Conservation (phyloP, 2,329 filamentous ascomycete genomes). For the Aspergillus tamarii region DNA sequence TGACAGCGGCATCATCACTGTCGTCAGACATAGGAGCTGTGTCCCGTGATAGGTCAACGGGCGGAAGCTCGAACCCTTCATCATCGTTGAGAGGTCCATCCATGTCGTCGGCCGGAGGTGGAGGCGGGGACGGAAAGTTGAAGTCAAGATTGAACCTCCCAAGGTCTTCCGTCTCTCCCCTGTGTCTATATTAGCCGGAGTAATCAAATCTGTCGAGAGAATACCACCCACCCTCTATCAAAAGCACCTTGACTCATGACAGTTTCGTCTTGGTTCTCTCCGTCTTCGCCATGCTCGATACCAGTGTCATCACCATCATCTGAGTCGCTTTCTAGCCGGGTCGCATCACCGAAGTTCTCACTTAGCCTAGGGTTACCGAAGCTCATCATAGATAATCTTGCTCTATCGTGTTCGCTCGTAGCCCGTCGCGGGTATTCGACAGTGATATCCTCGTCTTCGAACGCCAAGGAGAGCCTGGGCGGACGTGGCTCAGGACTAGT, state of each 20-base stretch:
- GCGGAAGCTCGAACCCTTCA: conserved; percentile 38
- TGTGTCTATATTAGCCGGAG: conserved; percentile 27
- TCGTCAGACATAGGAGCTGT: conserved; percentile 30
- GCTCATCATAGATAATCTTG: conserved; percentile 48
- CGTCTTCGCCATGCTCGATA: conserved; percentile 38
- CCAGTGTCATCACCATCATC: conserved; percentile 44
- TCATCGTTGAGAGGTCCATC: conserved; percentile 37
- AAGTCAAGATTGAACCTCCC: conserved; percentile 47
- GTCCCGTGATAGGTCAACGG: conserved; percentile 31
- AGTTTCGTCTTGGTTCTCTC: conserved; percentile 39
- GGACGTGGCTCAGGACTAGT: conserved; percentile 39
- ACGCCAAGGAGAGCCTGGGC: conserved; percentile 43
- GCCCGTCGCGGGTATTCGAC: conserved; percentile 50
- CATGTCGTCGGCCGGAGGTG: conserved; percentile 32
- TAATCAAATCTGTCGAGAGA: background rate
- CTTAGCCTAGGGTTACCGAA: conserved; percentile 49
- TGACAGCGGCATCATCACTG: conserved; percentile 26
- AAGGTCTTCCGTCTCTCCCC: conserved; percentile 49
- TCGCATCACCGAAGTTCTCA: conserved; percentile 55
- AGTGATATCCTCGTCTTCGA: conserved; percentile 52
- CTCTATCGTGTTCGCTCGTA: conserved; percentile 40
- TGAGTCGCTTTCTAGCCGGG: conserved; percentile 48
- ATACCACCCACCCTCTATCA: conserved; percentile 38
- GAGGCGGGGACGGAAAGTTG: conserved; percentile 42
- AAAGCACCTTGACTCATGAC: conserved; percentile 43